These are phyloP conservation scores for Cyberlindnera maritima DNA, from an alignment of 805 yeast species.

Conservation along the genomic window DNA sequence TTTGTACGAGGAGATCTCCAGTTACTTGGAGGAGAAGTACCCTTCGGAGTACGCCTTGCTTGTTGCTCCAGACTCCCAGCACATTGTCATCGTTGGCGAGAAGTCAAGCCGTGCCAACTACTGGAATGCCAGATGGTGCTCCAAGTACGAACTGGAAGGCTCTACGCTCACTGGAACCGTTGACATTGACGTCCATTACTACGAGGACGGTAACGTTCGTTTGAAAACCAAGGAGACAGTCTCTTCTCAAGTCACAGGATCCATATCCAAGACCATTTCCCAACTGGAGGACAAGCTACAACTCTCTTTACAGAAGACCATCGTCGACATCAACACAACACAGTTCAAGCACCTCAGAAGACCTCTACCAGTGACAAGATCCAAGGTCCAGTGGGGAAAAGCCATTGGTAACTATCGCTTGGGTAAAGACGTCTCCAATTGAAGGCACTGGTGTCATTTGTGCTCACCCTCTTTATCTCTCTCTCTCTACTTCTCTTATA, in stretches of 20 bases:
- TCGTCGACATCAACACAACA: conserved; percentile 71
- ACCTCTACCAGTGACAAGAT: conserved; percentile 86
- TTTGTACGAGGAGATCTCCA: conserved; percentile 21
- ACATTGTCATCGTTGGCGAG: conserved; percentile 64
- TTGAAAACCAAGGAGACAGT: conserved; percentile 48
- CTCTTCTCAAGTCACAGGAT: conserved; percentile 16
- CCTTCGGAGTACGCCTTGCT: conserved; percentile 51
- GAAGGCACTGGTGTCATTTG: neutral
- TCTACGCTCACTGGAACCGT: conserved; percentile 50
- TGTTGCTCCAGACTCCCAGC: conserved; percentile 24
- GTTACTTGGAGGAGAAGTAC: conserved; percentile 63
- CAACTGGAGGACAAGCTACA: conserved; percentile 60
- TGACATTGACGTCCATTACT: conserved; percentile 80
- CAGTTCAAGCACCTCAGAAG: conserved; percentile 85
- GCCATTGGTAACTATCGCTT: conserved; percentile 86
- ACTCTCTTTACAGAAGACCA: conserved; percentile 54
- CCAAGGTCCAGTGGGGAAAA: conserved; percentile 93
- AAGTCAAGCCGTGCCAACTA: conserved; percentile 71
- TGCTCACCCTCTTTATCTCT: no score
- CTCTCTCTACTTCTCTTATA: no score
- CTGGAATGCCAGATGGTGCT: conserved; percentile 89
- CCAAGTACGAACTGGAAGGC: conserved; percentile 48
- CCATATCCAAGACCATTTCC: conserved; percentile 45
- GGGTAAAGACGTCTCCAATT: conserved; percentile 69
- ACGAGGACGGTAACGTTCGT: conserved; percentile 93